Evolutionary conservation across 1,139 yeast species (phyloP).

Genomic region (Nadsonia starkeyi-henricii): DNA sequence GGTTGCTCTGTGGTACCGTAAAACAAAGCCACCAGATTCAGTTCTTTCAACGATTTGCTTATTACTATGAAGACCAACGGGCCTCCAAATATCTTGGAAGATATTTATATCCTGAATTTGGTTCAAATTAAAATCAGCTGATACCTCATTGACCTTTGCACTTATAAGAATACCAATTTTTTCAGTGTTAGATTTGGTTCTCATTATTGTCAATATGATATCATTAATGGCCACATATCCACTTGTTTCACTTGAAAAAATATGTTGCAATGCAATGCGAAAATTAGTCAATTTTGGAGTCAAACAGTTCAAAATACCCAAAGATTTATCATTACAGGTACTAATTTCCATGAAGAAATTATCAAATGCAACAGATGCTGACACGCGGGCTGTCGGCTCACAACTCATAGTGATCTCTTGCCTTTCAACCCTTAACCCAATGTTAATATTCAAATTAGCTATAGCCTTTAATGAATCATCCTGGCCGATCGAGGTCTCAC

Average conservation of each 20-base stretch:
- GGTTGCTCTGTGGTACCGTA: conserved; percentile 45
- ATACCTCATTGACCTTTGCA: conserved; percentile 42
- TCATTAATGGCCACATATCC: conserved; percentile 53
- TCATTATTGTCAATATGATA: conserved; percentile 28
- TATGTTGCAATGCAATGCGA: conserved; percentile 68
- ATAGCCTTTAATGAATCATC: not conserved
- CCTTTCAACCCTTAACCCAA: conserved; percentile 51
- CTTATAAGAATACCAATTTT: conserved; percentile 25
- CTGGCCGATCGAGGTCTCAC: not conserved
- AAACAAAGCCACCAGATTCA: conserved; percentile 24
- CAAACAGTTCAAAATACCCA: conserved; percentile 30
- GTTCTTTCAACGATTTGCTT: not conserved
- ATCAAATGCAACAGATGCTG: conserved; percentile 65
- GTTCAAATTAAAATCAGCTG: conserved; percentile 57
- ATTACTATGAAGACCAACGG: conserved; percentile 19
- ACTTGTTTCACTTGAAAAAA: conserved; percentile 79
- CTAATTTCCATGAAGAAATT: conserved; percentile 47
- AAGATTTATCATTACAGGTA: conserved; percentile 31
- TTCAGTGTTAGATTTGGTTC: conserved; percentile 14
- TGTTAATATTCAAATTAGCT: conserved; percentile 43
- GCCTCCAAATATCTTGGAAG: conserved; percentile 77
- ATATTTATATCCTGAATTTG: conserved; percentile 78
- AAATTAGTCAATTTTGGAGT: conserved; percentile 37
- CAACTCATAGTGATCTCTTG: conserved; percentile 73
- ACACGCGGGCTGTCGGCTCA: conserved; percentile 87